Conservation (phyloP, 1,284 basidiomycete genomes). For the Microbotryum saponariae region DNA sequence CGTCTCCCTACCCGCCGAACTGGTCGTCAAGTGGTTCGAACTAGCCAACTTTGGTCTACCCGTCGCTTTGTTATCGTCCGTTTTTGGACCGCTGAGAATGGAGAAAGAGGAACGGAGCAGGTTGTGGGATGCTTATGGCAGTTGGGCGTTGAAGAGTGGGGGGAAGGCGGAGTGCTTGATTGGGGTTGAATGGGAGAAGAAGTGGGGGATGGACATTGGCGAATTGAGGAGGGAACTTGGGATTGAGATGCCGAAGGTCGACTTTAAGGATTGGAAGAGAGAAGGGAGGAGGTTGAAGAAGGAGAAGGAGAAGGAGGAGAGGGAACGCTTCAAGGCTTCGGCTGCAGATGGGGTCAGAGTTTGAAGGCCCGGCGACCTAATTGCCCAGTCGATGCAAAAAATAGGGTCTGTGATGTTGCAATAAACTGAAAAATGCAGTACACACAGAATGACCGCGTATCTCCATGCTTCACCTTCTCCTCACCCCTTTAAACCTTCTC, state of each 20-base stretch:
- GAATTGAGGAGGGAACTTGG: slow-evolving; percentile 75
- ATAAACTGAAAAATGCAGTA: no score
- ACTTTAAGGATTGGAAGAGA: slow-evolving; percentile 43
- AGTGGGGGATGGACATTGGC: slow-evolving; percentile 76
- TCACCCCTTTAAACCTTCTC: no score
- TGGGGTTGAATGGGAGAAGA: slow-evolving; percentile 89
- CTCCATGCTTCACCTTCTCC: no score
- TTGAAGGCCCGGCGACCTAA: no score
- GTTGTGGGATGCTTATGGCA: slow-evolving; percentile 69
- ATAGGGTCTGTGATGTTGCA: no score
- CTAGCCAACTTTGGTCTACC: slow-evolving; percentile 87
- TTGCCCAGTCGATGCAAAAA: no score
- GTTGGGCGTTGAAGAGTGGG: slow-evolving; percentile 79
- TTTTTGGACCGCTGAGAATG: slow-evolving; percentile 54
- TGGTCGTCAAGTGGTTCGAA: slow-evolving; percentile 95
- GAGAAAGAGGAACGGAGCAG: slow-evolving; percentile 48
- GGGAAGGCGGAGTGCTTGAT: slow-evolving; percentile 64
- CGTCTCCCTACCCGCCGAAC: slow-evolving; percentile 81
- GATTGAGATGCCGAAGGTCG: slow-evolving; percentile 47
- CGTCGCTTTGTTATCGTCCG: slow-evolving; percentile 71
- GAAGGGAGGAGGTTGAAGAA: slow-evolving; percentile 40
- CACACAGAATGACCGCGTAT: no score
- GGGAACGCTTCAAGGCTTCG: no score
- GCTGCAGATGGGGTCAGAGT: no score
- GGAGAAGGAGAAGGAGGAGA: slow-evolving; percentile 29